Evolutionary conservation across 2,329 filamentous ascomycete species (phyloP), one percentile per base, ranked within the genome.

Genomic region (Talaromyces sp.): DNA sequence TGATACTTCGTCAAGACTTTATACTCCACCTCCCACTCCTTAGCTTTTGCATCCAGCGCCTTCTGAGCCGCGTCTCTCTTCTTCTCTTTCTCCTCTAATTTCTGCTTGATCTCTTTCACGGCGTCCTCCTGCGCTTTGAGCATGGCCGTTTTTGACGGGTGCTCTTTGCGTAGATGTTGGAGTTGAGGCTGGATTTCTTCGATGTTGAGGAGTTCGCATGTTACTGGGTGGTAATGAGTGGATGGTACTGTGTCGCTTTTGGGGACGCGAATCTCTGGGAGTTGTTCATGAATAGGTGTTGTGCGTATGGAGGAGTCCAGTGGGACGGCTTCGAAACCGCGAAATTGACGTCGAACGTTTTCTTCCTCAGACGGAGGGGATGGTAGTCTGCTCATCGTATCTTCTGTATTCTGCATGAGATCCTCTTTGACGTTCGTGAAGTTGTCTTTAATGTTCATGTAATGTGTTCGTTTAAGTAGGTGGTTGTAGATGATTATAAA

Each of bases 1-100:
- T 78, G 78, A 52, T 75, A 79, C 62, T 80, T 80, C 56, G 75
- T 76, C 1, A 79, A 68, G 2, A 80, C 74, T 62, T 77, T 79
- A 70, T 79, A 72, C 67, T 80, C 78, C 4, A 73, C 78, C 61
- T 80, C 76, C 39, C 77, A 71, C 65, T 80, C 77, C 65, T 78
- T 78, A 13, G 73, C 72, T 67, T 80, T 80, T 68, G 79, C 78
- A 62, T 80, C 77, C 68, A 80, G 76, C 3, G 73, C 72, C 57
- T 72, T 77, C 64, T 79, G 77, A 0, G 79, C 70, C 56, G 77
- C 71, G 45, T 77, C 77, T 57, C 71, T 73, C 64, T 78, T 80
- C 62, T 72, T 73, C 39, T 77, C 74, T 3, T 73, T 71, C 39
- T 76, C 75, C 61, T 78, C 72, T 27, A 80, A 72, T 48, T 72